These are phyloP conservation scores for Colletotrichum sp. DNA, from an alignment of 2,329 filamentous ascomycete species.

Conservation along the genomic window DNA sequence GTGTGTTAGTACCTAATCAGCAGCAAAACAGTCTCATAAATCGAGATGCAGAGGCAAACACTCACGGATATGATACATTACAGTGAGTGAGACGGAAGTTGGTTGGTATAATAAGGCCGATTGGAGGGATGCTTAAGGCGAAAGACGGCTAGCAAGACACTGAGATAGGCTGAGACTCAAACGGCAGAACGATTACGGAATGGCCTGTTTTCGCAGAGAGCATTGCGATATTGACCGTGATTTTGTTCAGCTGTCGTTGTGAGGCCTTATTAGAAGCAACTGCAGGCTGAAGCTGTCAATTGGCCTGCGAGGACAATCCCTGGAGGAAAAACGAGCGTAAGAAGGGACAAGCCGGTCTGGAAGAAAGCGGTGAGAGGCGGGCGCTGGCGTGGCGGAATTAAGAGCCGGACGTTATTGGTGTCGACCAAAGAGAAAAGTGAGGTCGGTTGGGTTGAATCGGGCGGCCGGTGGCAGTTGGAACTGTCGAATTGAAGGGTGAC, in stretches of 20 bases:
- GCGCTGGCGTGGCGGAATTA: neutral
- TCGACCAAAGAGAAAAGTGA: neutral
- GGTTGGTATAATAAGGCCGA: neutral
- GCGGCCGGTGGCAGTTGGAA: neutral
- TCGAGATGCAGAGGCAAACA: neutral
- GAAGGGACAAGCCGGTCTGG: conserved; percentile 16
- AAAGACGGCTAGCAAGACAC: conserved; percentile 4
- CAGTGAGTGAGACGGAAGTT: neutral
- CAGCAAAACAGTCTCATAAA: neutral
- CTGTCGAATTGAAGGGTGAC: neutral
- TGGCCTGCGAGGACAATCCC: conserved; percentile 16
- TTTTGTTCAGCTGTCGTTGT: neutral
- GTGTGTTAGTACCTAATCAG: neutral
- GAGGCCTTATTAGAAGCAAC: neutral
- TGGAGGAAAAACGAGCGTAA: conserved; percentile 20
- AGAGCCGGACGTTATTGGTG: neutral
- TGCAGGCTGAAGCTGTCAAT: neutral
- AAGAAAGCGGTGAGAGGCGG: conserved; percentile 14
- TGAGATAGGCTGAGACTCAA: neutral
- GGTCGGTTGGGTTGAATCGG: neutral
- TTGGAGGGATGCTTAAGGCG: neutral
- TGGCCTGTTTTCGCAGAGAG: conserved; percentile 11
- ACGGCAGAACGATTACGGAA: neutral
- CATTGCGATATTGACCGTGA: conserved; percentile 10
- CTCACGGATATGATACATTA: conserved; percentile 18